phyloP scores from a whole-genome alignment of 148 eudicot genomes.

The Amaranthus hypochondriacus region DNA sequence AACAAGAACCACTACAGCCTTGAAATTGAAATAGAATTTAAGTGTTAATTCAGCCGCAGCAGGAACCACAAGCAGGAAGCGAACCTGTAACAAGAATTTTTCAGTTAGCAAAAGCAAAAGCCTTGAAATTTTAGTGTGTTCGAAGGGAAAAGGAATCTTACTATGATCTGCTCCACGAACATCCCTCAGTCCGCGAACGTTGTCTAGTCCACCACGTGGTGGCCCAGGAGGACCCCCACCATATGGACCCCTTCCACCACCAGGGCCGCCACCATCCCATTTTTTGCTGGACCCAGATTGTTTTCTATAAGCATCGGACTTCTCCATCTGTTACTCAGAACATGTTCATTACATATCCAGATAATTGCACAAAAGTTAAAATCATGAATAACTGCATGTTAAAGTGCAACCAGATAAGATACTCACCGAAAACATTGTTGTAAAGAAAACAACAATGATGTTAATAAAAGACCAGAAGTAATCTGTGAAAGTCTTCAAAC shows the following conservation, averaged over 20 bases:
- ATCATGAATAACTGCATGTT: not conserved
- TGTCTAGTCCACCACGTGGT: conserved; percentile 58
- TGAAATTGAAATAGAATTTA: too few relatives aligned
- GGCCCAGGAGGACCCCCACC: conserved; percentile 93
- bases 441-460: conserved; percentile 60
- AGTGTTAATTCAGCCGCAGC: conserved; percentile 48
- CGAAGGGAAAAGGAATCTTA: conserved; percentile 31
- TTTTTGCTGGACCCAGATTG: conserved; percentile 72
- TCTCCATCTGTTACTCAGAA: conserved; percentile 63
- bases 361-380: not conserved
- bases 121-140: not conserved
- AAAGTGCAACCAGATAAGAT: not conserved
- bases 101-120: not conserved
- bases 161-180: conserved; percentile 77
- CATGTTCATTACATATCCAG: not conserved
- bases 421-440: conserved; percentile 87
- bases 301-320: conserved; percentile 78
- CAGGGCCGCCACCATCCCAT: conserved; percentile 97
- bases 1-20: too few relatives aligned
- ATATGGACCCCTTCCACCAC: conserved; percentile 84
- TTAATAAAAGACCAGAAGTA: conserved; percentile 61
- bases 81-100: conserved; percentile 40
- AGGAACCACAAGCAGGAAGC: conserved; percentile 93
- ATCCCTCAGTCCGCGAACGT: conserved; percentile 68
- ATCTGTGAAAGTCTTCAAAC: conserved; percentile 74